Evolutionary conservation across 352 stramenopile species (phyloP).

Genomic region (Phytophthora tentaculata): DNA sequence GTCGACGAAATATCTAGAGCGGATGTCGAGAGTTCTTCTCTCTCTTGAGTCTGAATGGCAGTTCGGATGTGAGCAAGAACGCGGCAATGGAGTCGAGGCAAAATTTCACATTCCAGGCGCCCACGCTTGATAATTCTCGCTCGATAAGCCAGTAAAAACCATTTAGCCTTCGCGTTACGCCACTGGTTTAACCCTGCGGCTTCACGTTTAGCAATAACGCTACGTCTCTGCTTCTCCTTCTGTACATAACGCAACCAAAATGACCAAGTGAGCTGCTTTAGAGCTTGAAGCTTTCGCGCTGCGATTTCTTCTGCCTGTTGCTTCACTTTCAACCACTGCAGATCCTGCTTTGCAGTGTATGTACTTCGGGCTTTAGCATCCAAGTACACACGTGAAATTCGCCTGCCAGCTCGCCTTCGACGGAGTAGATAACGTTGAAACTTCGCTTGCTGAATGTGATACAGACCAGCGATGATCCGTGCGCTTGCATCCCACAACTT

Average conservation of each 20-base stretch:
- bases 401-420: slow-evolving; percentile 29
- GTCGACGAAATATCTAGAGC: slow-evolving; percentile 12
- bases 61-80: slow-evolving; percentile 26
- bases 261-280: slow-evolving; percentile 14
- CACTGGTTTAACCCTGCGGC: slow-evolving; percentile 9
- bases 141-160: slow-evolving; percentile 18
- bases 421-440: slow-evolving; percentile 23
- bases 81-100: slow-evolving; percentile 8
- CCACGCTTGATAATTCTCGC: slow-evolving; percentile 5
- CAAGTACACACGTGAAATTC: slow-evolving; percentile 37
- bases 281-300: not conserved
- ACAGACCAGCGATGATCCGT: slow-evolving; percentile 31
- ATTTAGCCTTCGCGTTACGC: slow-evolving; percentile 7
- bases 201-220: slow-evolving; percentile 15
- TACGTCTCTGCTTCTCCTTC: slow-evolving; percentile 14
- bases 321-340: slow-evolving; percentile 24
- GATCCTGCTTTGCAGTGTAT: slow-evolving; percentile 36
- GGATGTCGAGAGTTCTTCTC: not conserved
- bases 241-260: not conserved
- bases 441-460: slow-evolving; percentile 45
- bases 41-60: slow-evolving; percentile 1
- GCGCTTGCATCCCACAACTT: slow-evolving; percentile 29
- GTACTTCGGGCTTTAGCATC: slow-evolving; percentile 19
- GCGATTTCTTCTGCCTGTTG: slow-evolving; percentile 12
- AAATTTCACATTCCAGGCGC: not conserved